Evolutionary conservation across 345 rosid species (phyloP).

Genomic region (Rhodamnia argentea): DNA sequence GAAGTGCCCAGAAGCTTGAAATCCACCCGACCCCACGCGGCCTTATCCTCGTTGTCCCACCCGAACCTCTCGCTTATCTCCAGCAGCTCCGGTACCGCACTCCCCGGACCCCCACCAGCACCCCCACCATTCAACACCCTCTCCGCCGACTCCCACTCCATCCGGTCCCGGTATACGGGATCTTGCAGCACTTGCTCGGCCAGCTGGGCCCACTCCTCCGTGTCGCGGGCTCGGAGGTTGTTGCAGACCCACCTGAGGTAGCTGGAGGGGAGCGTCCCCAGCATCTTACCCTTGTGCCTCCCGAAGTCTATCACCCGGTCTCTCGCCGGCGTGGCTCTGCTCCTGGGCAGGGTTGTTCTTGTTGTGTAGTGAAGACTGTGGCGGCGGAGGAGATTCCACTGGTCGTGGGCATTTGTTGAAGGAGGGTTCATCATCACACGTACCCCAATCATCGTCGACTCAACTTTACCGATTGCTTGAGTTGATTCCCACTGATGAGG

Average conservation of each 20-base stretch:
- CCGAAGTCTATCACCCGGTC: constrained; percentile 70
- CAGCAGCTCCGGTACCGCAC: constrained; percentile 40
- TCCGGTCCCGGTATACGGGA: constrained; percentile 52
- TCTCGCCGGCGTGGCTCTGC: constrained; percentile 13
- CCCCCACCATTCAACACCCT: constrained; percentile 32
- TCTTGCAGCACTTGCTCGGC: constrained; percentile 69
- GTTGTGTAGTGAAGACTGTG: background rate
- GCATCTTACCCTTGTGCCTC: constrained; percentile 72
- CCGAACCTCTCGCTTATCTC: constrained; percentile 78
- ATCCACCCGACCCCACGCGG: constrained; percentile 55
- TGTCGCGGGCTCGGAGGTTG: constrained; percentile 55
- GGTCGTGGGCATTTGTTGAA: background rate
- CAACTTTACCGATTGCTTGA: background rate
- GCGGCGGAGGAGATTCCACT: background rate
- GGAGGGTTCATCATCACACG: background rate
- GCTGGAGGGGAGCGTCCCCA: constrained; percentile 64
- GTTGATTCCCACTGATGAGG: background rate
- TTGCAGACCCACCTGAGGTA: constrained; percentile 75
- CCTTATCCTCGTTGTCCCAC: constrained; percentile 70
- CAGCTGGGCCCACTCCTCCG: constrained; percentile 57
- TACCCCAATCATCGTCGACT: background rate
- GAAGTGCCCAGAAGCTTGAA: constrained; percentile 74
- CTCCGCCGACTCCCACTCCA: constrained; percentile 79
- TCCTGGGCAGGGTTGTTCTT: background rate
- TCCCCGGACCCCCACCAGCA: constrained; percentile 7